Evolutionary conservation across 2,329 filamentous ascomycete species (phyloP).

Genomic region (Polychaeton citri): DNA sequence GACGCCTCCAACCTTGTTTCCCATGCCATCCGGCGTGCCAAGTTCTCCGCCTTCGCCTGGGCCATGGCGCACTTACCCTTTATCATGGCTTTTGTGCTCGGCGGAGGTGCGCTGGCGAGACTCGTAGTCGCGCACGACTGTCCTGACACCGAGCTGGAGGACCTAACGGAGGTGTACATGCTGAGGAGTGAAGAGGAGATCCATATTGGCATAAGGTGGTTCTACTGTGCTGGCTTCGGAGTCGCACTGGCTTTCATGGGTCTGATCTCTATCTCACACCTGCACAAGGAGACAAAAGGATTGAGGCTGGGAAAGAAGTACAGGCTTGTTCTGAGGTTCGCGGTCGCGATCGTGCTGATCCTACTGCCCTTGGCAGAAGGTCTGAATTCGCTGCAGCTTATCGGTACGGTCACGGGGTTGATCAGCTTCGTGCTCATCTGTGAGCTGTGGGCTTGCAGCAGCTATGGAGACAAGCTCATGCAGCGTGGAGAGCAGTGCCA

Average conservation of each 20-base stretch:
- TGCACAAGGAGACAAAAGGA: constrained; percentile 39
- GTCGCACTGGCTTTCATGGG: constrained; percentile 42
- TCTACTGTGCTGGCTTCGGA: constrained; percentile 50
- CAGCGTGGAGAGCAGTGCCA: constrained; percentile 7
- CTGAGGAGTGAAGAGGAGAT: constrained; percentile 38
- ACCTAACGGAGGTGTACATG: constrained; percentile 39
- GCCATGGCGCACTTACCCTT: constrained; percentile 45
- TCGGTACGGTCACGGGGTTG: constrained; percentile 26
- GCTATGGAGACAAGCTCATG: constrained; percentile 8
- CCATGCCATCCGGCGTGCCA: constrained; percentile 46
- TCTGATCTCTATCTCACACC: constrained; percentile 41
- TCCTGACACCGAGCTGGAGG: constrained; percentile 32
- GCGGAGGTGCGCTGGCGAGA: constrained; percentile 43
- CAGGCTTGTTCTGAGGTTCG: constrained; percentile 39
- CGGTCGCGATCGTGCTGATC: constrained; percentile 39
- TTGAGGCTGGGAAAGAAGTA: constrained; percentile 37
- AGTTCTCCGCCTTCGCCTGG: constrained; percentile 37
- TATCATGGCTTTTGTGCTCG: constrained; percentile 49
- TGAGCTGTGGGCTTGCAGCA: constrained; percentile 20
- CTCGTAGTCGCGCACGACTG: constrained; percentile 47
- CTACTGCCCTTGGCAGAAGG: constrained; percentile 36
- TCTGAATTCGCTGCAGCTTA: constrained; percentile 24
- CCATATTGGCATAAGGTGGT: constrained; percentile 43
- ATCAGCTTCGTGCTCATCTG: constrained; percentile 20
- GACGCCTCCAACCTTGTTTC: constrained; percentile 43